phyloP scores from a whole-genome alignment of 2,329 filamentous ascomycete genomes.

The Rhynchosporium agropyri region DNA sequence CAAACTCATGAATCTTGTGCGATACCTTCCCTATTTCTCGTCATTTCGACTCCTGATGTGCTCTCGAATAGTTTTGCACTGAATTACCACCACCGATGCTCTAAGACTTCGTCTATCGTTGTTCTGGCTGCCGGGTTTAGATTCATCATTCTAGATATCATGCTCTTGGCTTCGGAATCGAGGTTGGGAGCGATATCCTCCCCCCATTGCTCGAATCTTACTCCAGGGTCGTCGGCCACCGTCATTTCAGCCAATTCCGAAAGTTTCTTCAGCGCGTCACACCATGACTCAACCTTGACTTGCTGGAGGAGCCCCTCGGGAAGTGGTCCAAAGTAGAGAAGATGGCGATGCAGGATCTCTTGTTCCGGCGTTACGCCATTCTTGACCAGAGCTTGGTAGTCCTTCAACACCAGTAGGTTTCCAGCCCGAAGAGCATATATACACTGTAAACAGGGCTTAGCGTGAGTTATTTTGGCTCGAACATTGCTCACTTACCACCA shows the following conservation, averaged over 20 bases:
- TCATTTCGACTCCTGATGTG: no score
- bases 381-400: conserved; percentile 16
- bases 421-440: neutral
- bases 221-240: conserved; percentile 12
- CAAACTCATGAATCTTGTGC: no score
- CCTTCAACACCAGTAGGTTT: conserved; percentile 9
- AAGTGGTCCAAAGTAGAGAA: conserved; percentile 17
- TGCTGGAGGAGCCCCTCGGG: conserved; percentile 4
- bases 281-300: conserved; percentile 16
- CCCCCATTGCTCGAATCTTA: conserved; percentile 12
- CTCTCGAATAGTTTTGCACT: no score
- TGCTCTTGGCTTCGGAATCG: neutral
- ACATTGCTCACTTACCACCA: conserved; percentile 14
- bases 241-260: conserved; percentile 15
- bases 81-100: neutral
- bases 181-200: neutral
- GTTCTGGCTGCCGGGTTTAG: neutral
- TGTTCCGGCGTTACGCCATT: conserved; percentile 12
- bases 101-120: conserved; percentile 1
- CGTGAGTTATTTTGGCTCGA: neutral
- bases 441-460: neutral
- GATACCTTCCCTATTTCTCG: no score
- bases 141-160: conserved; percentile 9
- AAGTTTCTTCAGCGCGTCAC: conserved; percentile 1
- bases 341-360: conserved; percentile 14